phyloP scores from a whole-genome alignment of 2,329 filamentous ascomycete genomes.

The Cryphonectria naterciae region DNA sequence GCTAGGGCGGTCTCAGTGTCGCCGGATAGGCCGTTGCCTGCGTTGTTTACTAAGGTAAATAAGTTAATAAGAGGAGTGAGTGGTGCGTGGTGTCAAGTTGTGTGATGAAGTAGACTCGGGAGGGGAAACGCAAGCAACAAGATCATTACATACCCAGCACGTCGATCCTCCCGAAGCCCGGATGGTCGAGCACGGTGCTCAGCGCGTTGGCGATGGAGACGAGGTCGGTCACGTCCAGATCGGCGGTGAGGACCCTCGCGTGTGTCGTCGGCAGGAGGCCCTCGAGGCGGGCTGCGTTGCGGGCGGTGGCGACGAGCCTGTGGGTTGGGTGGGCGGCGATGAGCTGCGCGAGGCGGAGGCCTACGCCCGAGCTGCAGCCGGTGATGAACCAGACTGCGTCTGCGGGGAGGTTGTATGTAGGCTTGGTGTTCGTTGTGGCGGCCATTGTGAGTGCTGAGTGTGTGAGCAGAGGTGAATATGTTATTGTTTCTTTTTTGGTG shows the following conservation, averaged over 20 bases:
- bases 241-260: slow-evolving; percentile 43
- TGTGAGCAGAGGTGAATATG: too few relatives aligned
- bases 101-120: not conserved
- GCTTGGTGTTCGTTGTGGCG: not conserved
- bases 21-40: slow-evolving; percentile 48
- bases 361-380: slow-evolving; percentile 39
- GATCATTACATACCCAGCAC: slow-evolving; percentile 31
- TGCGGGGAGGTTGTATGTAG: slow-evolving; percentile 34
- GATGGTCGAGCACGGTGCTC: slow-evolving; percentile 33
- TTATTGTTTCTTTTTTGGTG: not conserved
- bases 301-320: slow-evolving; percentile 38
- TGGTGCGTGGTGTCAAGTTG: not conserved
- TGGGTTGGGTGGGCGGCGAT: slow-evolving; percentile 32
- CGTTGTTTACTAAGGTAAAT: slow-evolving; percentile 38
- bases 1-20: slow-evolving; percentile 34
- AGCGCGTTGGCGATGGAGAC: slow-evolving; percentile 41
- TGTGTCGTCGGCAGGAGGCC: slow-evolving; percentile 40
- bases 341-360: slow-evolving; percentile 33
- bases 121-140: not conserved
- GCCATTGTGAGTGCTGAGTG: not conserved
- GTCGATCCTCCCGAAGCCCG: slow-evolving; percentile 42
- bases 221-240: slow-evolving; percentile 48
- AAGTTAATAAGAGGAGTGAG: too few relatives aligned
- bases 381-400: slow-evolving; percentile 46
- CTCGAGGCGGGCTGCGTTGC: slow-evolving; percentile 41